Base-by-base conservation (phyloP, 352 stramenopile species). In the Phytophthora crassamura region DNA sequence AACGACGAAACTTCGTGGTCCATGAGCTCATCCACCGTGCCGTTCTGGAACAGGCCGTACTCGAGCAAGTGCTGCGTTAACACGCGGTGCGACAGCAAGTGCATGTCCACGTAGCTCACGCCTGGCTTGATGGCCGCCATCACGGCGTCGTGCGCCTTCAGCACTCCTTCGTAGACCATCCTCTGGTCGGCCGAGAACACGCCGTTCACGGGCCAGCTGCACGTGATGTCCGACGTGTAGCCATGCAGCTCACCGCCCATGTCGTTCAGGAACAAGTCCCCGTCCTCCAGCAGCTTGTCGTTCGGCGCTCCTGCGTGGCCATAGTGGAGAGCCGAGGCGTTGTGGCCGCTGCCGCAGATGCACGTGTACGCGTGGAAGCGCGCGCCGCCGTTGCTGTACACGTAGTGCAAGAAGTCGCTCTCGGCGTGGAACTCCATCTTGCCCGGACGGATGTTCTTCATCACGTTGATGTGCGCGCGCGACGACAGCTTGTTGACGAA, bases 151-250 rank as follows among this genome's bases (percentile, higher is more conserved):
- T 99, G 96, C 12, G 95, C 90, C 58, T 96, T 94, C 33, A 99
- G 65, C 18, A 99, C 98, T n/a, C 88, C 86, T 64, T 99, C 83
- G 76, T 99, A 99, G 33, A 99, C 90, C 41, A 94, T 84, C 16
- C 77, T 79, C 72, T 99, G 97, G 66, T 99, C 88, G 2, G 81
- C 53, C 0, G 86, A 93, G 77, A 99, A 99, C 30, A 91, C 94
- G 45, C 97, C 96, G 72, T 94, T 96, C 28, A 97, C 85, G 14
- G 97, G 97, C 67, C 98, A 99, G 38, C 90, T 88, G 77, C 95
- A 99, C 9, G 98, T 99, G 39, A 99, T 98, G 73, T 99, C 98
- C 85, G 8, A 83, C 51, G 89, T 98, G 67, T 99, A 98, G 59
- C 98, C 97, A 73, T 98, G 90, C 51, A 97, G 94, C 78, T 99